These are phyloP conservation scores for Arthrobotrys musiformis DNA, from an alignment of 2,329 filamentous ascomycete genomes.

Conservation along the genomic window DNA sequence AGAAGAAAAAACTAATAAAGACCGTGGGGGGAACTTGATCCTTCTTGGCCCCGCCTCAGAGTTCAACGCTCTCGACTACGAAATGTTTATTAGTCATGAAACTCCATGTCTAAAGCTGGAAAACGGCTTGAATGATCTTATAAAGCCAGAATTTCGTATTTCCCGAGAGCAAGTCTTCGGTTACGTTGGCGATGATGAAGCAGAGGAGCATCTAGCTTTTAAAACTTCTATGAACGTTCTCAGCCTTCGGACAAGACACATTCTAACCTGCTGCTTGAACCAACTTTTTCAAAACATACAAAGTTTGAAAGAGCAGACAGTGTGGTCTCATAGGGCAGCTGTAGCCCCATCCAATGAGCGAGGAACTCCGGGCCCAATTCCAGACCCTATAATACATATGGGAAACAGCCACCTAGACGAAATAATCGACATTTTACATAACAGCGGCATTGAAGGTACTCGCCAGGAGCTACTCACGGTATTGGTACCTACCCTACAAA, in stretches of 20 bases:
- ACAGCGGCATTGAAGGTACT: slow-evolving; percentile 1
- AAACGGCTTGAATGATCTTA: not conserved
- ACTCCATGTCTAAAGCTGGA: not conserved
- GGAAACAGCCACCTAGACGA: slow-evolving; percentile 26
- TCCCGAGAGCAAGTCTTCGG: slow-evolving; percentile 18
- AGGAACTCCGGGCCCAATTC: not conserved
- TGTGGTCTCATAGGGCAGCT: not conserved
- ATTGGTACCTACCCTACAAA: slow-evolving; percentile 24
- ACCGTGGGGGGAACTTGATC: slow-evolving; percentile 16
- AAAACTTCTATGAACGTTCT: slow-evolving; percentile 9
- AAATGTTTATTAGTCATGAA: slow-evolving; percentile 28
- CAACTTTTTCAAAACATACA: slow-evolving; percentile 2
- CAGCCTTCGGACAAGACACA: slow-evolving; percentile 27
- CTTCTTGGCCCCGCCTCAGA: slow-evolving; percentile 22
- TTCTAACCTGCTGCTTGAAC: slow-evolving; percentile 25
- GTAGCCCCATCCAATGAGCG: not conserved
- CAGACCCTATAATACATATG: not conserved
- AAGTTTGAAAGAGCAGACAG: slow-evolving; percentile 4
- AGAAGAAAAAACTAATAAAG: slow-evolving; percentile 13
- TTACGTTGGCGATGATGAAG: slow-evolving; percentile 5
- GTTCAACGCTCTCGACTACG: slow-evolving; percentile 27
- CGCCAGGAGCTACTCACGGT: slow-evolving; percentile 23
- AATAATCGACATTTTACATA: slow-evolving; percentile 13
- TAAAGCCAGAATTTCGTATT: not conserved
- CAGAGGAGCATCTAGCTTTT: slow-evolving; percentile 11